Conservation (phyloP, 768 basidiomycete genomes). For the Harrya chromipes region DNA sequence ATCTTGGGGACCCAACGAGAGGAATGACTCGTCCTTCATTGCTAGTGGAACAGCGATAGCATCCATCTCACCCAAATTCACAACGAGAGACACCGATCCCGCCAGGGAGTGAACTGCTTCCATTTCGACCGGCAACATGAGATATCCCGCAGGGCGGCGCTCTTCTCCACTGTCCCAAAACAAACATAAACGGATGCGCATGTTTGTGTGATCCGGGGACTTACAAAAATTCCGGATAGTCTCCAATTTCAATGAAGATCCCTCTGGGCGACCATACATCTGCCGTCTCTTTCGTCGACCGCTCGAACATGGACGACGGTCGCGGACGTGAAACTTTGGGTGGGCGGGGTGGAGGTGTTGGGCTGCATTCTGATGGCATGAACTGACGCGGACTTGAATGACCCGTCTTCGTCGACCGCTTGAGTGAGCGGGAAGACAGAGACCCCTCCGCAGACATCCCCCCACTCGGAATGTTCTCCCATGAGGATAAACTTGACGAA, state of each 20-base stretch:
- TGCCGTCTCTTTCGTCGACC: conserved; percentile 7
- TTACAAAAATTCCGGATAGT: conserved; percentile 11
- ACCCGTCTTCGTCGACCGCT: conserved; percentile 1
- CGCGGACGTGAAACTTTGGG: conserved; percentile 4
- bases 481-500: conserved; percentile 9
- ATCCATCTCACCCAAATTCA: conserved; percentile 35
- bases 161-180: conserved; percentile 7
- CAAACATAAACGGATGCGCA: neutral
- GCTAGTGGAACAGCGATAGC: conserved; percentile 20
- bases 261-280: conserved; percentile 7
- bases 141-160: neutral
- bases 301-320: conserved; percentile 16
- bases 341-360: neutral
- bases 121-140: conserved; percentile 15
- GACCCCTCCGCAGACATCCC: neutral
- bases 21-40: conserved; percentile 41
- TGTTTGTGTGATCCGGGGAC: conserved; percentile 1
- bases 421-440: conserved; percentile 10
- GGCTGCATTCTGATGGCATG: conserved; percentile 4
- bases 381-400: neutral
- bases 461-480: neutral
- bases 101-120: conserved; percentile 43
- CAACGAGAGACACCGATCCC: conserved; percentile 43
- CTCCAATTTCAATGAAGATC: neutral
- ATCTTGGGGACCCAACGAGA: conserved; percentile 38